Evolutionary conservation across 108 stramenopile genomes (phyloP).

Genomic region (Schizochytrium sp.): DNA sequence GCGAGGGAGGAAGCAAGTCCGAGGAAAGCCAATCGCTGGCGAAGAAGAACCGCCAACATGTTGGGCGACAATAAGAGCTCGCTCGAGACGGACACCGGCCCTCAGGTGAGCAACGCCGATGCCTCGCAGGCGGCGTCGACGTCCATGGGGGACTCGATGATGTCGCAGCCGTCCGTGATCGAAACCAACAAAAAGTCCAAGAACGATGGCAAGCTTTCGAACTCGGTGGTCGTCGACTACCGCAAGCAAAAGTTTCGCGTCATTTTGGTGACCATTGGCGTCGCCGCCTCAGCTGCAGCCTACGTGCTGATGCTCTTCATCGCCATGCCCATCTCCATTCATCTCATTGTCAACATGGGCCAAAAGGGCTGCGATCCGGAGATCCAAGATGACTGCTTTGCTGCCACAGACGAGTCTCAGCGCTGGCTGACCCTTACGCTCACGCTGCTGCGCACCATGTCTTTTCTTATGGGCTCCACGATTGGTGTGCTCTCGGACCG

Average conservation of each 20-base stretch:
- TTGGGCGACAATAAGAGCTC: neutral
- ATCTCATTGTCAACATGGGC: neutral
- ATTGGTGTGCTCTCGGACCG: neutral
- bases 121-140: neutral
- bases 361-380: neutral
- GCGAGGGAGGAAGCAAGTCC: no score
- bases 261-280: neutral
- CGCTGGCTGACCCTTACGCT: neutral
- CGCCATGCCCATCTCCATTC: neutral
- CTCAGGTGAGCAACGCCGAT: neutral
- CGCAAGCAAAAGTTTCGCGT: neutral
- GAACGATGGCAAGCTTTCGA: neutral
- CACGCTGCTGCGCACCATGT: neutral
- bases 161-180: no score
- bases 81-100: no score
- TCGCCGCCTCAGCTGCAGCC: neutral
- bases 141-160: no score
- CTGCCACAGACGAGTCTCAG: neutral
- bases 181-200: neutral
- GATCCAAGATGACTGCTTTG: neutral
- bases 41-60: neutral
- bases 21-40: no score
- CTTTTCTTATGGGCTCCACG: neutral
- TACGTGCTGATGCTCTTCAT: conserved; percentile 11
- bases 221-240: neutral